phyloP scores from a whole-genome alignment of 1,284 basidiomycete genomes.

The Taiwanofungus camphoratus region DNA sequence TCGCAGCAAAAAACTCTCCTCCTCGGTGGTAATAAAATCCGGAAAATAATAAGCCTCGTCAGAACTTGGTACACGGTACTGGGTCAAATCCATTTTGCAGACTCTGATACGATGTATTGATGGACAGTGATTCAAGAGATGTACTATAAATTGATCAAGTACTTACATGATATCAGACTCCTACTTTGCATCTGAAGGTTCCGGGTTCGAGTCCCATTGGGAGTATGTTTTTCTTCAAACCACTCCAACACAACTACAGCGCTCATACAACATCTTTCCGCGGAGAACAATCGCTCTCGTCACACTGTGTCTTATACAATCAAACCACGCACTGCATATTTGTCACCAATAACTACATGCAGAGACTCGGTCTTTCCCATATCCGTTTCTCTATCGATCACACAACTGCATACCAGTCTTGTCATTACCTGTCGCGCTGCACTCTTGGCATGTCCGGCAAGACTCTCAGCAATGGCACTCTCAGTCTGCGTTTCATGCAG shows the following conservation, averaged over 20 bases:
- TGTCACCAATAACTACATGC: too few relatives aligned
- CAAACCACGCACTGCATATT: too few relatives aligned
- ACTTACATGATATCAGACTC: slow-evolving; percentile 20
- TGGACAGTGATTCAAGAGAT: too few relatives aligned
- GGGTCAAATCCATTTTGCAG: slow-evolving; percentile 10
- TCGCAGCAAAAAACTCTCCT: slow-evolving; percentile 73
- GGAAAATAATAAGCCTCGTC: slow-evolving; percentile 63
- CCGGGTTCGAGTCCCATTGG: slow-evolving; percentile 23
- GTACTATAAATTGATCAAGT: too few relatives aligned
- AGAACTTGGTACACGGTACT: slow-evolving; percentile 34
- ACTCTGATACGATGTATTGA: neutral
- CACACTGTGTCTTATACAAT: too few relatives aligned
- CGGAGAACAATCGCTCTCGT: too few relatives aligned
- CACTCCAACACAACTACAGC: too few relatives aligned
- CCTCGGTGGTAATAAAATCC: slow-evolving; percentile 73
- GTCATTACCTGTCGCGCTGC: too few relatives aligned
- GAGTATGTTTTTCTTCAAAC: slow-evolving; percentile 12
- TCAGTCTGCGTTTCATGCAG: slow-evolving; percentile 73
- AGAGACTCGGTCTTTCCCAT: too few relatives aligned
- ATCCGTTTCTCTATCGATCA: neutral
- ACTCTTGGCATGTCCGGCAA: slow-evolving; percentile 50
- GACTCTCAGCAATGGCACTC: slow-evolving; percentile 59
- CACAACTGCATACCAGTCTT: too few relatives aligned
- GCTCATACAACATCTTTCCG: too few relatives aligned
- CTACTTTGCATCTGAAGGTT: slow-evolving; percentile 18